Conservation (phyloP, 208 protist species). For the Naegleria lovaniensis region DNA sequence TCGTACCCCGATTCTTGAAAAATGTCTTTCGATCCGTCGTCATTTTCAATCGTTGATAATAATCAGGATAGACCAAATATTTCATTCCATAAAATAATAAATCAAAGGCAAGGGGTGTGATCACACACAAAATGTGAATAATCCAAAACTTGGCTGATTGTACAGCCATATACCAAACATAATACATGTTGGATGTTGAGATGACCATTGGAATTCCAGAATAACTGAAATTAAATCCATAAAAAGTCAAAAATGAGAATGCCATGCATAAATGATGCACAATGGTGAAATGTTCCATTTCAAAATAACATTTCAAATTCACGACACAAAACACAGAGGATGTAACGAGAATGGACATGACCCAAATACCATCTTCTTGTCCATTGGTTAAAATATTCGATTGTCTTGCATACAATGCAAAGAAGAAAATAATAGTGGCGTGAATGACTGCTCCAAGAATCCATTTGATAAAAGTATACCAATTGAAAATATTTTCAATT, state of each 20-base stretch:
- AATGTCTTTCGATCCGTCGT: not conserved
- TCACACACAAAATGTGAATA: not conserved
- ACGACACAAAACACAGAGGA: not conserved
- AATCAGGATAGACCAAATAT: not conserved
- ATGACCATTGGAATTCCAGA: not conserved
- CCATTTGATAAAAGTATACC: not conserved
- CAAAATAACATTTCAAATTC: not conserved
- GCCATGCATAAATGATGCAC: not conserved
- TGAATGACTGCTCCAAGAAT: not conserved
- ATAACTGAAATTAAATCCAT: not conserved
- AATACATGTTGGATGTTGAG: not conserved
- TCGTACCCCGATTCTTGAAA: too few relatives aligned
- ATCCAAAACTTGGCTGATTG: not conserved
- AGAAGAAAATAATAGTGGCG: not conserved
- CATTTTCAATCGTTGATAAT: not conserved
- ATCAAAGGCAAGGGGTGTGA: not conserved
- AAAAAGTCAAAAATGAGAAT: not conserved
- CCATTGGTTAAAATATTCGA: not conserved
- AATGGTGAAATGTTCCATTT: not conserved
- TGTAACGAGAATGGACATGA: not conserved
- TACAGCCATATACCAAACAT: not conserved
- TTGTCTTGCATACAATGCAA: not conserved
- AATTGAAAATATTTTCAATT: not conserved
- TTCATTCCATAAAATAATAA: not conserved
- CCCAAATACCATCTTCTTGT: constrained; percentile 10